Evolutionary conservation across 139 green algal genomes (phyloP).

Genomic region (Marvania coccoides): DNA sequence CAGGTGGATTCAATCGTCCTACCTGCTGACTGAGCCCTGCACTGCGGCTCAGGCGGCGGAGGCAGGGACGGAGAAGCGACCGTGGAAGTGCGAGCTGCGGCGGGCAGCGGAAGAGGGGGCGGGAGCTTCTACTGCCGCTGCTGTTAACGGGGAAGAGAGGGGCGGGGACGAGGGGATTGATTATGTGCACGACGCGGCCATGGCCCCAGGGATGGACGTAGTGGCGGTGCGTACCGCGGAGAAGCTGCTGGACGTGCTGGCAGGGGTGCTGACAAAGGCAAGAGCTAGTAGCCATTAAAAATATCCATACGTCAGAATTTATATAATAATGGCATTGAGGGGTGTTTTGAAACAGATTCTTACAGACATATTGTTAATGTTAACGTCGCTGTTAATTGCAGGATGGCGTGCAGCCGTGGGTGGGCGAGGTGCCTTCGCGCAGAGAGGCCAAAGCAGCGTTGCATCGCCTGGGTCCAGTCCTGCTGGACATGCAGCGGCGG

Average conservation of each 20-base stretch:
- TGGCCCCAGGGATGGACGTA: conserved; percentile 8
- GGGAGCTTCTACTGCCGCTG: neutral
- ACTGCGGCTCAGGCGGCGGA: neutral
- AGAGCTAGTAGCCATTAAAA: too few relatives aligned
- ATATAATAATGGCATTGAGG: too few relatives aligned
- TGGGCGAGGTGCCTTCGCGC: neutral
- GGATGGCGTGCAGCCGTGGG: neutral
- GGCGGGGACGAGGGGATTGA: neutral
- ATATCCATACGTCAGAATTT: too few relatives aligned
- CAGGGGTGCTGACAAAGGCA: too few relatives aligned
- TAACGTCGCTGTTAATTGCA: neutral
- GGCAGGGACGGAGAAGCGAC: neutral
- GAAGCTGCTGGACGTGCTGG: conserved; percentile 19
- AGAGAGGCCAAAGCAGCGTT: neutral
- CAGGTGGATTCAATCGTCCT: conserved; percentile 11
- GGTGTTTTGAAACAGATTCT: too few relatives aligned
- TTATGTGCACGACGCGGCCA: neutral
- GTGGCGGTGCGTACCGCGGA: conserved; percentile 8
- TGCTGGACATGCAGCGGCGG: conserved; percentile 3
- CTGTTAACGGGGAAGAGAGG: neutral
- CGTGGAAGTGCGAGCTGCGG: conserved; percentile 14
- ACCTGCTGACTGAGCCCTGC: neutral
- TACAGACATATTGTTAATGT: neutral
- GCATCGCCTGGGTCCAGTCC: neutral
- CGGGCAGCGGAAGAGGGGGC: neutral